Evolutionary conservation across 768 basidiomycete genomes (phyloP).

Genomic region (Asterophora lycoperdoides): DNA sequence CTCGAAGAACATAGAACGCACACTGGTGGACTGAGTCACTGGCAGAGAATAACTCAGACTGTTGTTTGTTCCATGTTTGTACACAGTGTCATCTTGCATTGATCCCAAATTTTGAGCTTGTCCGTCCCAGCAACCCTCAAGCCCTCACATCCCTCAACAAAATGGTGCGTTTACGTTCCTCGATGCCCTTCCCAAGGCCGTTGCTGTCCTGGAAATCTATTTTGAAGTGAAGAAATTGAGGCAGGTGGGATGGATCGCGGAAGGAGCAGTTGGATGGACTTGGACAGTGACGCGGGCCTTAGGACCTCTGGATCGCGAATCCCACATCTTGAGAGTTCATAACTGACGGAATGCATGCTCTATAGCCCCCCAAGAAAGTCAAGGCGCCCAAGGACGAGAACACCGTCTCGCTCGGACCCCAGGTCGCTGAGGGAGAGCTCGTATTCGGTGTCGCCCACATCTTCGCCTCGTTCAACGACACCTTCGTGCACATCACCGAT

Average conservation of each 20-base stretch:
- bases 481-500: conserved; percentile 99
- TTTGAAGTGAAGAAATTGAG: conserved; percentile 3
- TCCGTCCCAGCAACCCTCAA: conserved; percentile 31
- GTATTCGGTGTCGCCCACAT: conserved; percentile 99
- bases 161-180: conserved; percentile 33
- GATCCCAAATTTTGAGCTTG: conserved; percentile 18
- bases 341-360: conserved; percentile 44
- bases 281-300: no score
- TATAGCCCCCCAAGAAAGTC: conserved; percentile 78
- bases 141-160: conserved; percentile 25
- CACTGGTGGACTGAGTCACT: no score
- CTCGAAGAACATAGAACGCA: no score
- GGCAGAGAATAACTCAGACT: no score
- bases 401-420: conserved; percentile 89
- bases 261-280: no score
- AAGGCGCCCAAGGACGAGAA: conserved; percentile 77
- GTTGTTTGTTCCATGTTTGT: conserved; percentile 12
- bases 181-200: background rate
- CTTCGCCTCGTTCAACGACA: conserved; percentile 99
- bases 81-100: background rate
- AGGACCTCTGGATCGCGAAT: no score
- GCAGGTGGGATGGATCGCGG: background rate
- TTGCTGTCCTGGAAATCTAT: background rate
- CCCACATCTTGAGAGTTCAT: background rate
- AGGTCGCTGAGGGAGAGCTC: conserved; percentile 93